These are phyloP conservation scores for Gossypium ekmanianum DNA, from an alignment of 345 rosid species.

Conservation along the genomic window DNA sequence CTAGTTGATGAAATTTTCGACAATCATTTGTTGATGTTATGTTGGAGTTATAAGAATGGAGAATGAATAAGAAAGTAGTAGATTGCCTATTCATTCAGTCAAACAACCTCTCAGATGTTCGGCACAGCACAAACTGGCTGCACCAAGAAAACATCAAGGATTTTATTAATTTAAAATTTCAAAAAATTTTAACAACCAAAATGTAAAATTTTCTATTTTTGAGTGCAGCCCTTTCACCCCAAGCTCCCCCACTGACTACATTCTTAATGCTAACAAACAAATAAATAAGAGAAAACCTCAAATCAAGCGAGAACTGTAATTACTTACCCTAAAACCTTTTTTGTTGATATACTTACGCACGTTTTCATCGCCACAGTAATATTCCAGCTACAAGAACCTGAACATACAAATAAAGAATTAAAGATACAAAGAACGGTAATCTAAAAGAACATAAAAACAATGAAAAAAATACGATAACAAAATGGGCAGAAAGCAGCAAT, in stretches of 20 bases:
- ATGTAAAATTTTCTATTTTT: no score
- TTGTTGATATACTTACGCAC: conserved; percentile 71
- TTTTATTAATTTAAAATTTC: no score
- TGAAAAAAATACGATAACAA: not conserved
- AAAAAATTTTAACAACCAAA: no score
- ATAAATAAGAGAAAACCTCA: not conserved
- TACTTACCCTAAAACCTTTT: conserved; percentile 63
- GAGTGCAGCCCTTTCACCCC: no score
- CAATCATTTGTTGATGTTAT: not conserved
- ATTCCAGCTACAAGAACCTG: conserved; percentile 50
- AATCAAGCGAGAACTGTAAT: not conserved
- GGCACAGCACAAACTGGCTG: conserved; percentile 35
- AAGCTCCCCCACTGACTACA: not conserved
- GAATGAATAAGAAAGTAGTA: conserved; percentile 39
- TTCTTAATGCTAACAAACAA: not conserved
- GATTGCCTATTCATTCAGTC: conserved; percentile 30
- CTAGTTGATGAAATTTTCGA: not conserved
- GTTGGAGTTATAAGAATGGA: conserved; percentile 21
- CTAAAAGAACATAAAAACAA: not conserved
- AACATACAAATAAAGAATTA: not conserved
- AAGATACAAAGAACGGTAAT: not conserved
- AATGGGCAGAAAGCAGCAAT: not conserved
- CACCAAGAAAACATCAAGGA: conserved; percentile 40
- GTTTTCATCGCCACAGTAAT: conserved; percentile 83
- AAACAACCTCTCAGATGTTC: conserved; percentile 24